These are phyloP conservation scores for Nakaseomyces kungkrabaensis DNA, from an alignment of 1,139 yeast species.

Conservation along the genomic window DNA sequence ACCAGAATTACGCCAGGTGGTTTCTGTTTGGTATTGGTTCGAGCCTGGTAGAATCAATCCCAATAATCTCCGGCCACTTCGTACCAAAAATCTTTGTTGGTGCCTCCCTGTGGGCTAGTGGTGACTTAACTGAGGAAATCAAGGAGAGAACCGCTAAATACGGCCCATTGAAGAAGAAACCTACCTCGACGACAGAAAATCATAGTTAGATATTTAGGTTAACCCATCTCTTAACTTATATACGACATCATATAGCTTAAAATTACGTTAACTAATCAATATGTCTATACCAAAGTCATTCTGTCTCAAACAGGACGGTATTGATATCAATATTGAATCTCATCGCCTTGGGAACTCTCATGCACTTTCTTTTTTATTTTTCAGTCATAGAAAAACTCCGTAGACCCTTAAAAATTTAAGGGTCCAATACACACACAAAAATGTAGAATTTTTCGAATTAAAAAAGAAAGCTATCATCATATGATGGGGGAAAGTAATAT, in stretches of 20 bases:
- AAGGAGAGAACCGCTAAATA: not conserved
- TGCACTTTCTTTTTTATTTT: not conserved
- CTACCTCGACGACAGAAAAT: not conserved
- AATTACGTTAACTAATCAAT: no score
- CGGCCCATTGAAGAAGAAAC: slow-evolving; percentile 4
- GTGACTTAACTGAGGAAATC: slow-evolving; percentile 2
- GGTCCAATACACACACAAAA: not conserved
- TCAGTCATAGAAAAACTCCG: not conserved
- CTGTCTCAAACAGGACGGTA: no score
- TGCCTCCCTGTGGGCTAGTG: slow-evolving; percentile 12
- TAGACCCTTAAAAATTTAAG: not conserved
- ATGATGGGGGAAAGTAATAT: no score
- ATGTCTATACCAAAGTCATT: no score
- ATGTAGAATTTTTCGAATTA: not conserved
- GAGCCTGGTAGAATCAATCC: slow-evolving; percentile 10
- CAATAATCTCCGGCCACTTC: slow-evolving; percentile 9
- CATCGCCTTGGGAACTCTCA: no score
- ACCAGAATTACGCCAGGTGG: slow-evolving; percentile 11
- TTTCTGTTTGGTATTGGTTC: slow-evolving; percentile 8
- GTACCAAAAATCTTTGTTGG: slow-evolving; percentile 10
- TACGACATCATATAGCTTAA: no score
- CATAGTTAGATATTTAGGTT: no score
- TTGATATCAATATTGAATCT: no score
- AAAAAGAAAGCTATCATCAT: no score
- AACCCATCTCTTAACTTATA: no score